Percentiles rank a stretch among this genome's conserved stretches.
Evolutionary conservation across 176 grass and related monocot genomes (phyloP).

Genomic region (Juncus effusus): DNA sequence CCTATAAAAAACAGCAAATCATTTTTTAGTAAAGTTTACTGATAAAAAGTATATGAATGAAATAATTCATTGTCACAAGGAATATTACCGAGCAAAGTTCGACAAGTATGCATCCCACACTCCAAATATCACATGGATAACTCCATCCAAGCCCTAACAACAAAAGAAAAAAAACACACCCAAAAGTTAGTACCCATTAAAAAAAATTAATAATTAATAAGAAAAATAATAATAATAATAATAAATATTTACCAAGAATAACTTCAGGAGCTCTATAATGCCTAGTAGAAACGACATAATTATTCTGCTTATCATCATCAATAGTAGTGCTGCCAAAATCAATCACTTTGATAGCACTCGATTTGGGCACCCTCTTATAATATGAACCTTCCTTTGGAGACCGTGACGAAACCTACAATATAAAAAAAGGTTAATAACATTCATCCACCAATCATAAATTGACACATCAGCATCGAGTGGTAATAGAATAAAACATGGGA

Average conservation of each 20-base stretch:
- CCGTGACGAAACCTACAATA: conserved; percentile 50
- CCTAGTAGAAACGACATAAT: conserved; percentile 82
- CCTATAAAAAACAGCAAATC: conserved; percentile 15
- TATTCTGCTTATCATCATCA: conserved; percentile 57
- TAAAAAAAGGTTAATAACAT: conserved; percentile 20
- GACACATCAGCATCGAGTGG: conserved; percentile 1
- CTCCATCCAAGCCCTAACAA: conserved; percentile 88
- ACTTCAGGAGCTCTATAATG: conserved; percentile 95
- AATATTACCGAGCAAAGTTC: conserved; percentile 82
- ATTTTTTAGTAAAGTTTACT: neutral
- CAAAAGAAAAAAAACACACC: conserved; percentile 22
- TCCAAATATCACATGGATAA: conserved; percentile 96
- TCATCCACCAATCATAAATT: neutral
- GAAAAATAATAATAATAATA: neutral
- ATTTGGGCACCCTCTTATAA: conserved; percentile 71
- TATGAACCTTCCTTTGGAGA: conserved; percentile 66
- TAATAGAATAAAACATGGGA: conserved; percentile 41
- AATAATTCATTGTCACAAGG: neutral
- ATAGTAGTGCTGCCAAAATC: conserved; percentile 97
- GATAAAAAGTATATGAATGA: neutral
- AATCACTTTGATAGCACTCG: conserved; percentile 91
- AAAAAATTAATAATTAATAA: neutral
- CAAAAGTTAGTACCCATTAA: conserved; percentile 4
- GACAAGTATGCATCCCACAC: conserved; percentile 83
- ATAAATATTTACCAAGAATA: conserved; percentile 58